A percentile compares a stretch with the other conserved stretches of the same genome.
These are phyloP conservation scores for Cryptococcus neoformans DNA, from an alignment of 1,284 basidiomycete genomes.

Conservation along the genomic window DNA sequence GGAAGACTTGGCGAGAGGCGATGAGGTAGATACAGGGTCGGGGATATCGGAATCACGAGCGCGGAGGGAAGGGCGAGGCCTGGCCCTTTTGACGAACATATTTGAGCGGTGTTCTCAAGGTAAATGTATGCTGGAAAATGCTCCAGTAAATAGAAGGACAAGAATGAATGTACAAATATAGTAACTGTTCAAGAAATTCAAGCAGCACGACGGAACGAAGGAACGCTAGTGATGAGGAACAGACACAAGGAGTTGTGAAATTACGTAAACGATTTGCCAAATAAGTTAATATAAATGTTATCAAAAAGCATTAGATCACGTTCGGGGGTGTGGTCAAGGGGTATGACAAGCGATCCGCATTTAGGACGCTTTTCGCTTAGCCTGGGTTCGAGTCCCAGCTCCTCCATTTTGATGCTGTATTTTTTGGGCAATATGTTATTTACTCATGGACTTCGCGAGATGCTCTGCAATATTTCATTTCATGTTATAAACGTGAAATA, in stretches of 20 bases:
- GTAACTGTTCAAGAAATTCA: background rate
- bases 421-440: too few species aligned
- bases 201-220: background rate
- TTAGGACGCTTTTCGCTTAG: slow-evolving; percentile 17
- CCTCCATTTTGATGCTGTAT: slow-evolving; percentile 10
- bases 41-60: slow-evolving; percentile 31
- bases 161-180: too few species aligned
- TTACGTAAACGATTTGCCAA: too few species aligned
- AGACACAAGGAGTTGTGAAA: too few species aligned
- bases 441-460: too few species aligned
- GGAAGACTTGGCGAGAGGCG: slow-evolving; percentile 28
- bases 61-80: slow-evolving; percentile 37
- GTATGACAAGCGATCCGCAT: slow-evolving; percentile 24
- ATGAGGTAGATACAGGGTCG: slow-evolving; percentile 18
- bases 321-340: slow-evolving; percentile 20
- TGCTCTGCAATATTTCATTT: too few species aligned
- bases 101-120: background rate
- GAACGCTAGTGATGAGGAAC: too few species aligned
- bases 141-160: too few species aligned
- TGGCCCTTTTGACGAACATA: slow-evolving; percentile 47
- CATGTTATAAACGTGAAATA: too few species aligned
- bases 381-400: slow-evolving; percentile 21
- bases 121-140: too few species aligned
- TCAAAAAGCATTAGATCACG: too few species aligned
- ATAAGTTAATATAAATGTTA: too few species aligned